Evolutionary conservation across 352 stramenopile species (phyloP).

Genomic region (Phytophthora agathidicida): DNA sequence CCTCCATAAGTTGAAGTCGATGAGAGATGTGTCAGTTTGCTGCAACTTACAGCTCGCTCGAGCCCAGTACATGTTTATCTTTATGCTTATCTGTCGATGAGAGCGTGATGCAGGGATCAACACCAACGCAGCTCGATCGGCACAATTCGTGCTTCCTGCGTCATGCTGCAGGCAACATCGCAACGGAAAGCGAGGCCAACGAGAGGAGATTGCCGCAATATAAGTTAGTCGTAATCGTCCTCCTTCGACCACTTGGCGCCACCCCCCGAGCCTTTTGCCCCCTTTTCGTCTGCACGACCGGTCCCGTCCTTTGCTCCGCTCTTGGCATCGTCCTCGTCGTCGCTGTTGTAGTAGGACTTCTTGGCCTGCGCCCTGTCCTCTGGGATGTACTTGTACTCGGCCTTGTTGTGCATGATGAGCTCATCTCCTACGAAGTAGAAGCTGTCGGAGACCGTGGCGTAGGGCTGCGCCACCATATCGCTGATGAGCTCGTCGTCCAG

Average conservation of each 20-base stretch:
- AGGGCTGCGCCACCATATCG: slow-evolving; percentile 94
- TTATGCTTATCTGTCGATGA: slow-evolving; percentile 14
- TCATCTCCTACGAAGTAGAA: slow-evolving; percentile 97
- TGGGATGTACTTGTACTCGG: slow-evolving; percentile 94
- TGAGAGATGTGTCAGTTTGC: too few relatives aligned
- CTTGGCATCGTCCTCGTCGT: slow-evolving; percentile 80
- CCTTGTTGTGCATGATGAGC: slow-evolving; percentile 97
- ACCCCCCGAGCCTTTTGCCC: slow-evolving; percentile 35
- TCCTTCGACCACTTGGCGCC: slow-evolving; percentile 91
- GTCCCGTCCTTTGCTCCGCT: slow-evolving; percentile 51
- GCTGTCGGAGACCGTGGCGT: slow-evolving; percentile 94
- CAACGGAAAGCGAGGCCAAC: slow-evolving; percentile 1
- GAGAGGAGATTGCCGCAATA: slow-evolving; percentile 17
- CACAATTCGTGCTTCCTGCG: slow-evolving; percentile 2
- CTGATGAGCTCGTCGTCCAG: slow-evolving; percentile 94
- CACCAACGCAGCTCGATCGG: neutral
- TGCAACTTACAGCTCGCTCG: neutral
- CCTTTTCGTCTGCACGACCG: slow-evolving; percentile 63
- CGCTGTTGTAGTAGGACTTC: slow-evolving; percentile 90
- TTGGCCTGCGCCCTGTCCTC: slow-evolving; percentile 92
- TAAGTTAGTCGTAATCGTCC: slow-evolving; percentile 88
- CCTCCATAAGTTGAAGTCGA: slow-evolving; percentile 5
- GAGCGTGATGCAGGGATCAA: neutral
- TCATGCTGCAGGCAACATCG: slow-evolving; percentile 7
- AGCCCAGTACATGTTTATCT: slow-evolving; percentile 12